Conservation (phyloP, 495 filamentous ascomycete genomes). For the Penicillium atrosanguineum region DNA sequence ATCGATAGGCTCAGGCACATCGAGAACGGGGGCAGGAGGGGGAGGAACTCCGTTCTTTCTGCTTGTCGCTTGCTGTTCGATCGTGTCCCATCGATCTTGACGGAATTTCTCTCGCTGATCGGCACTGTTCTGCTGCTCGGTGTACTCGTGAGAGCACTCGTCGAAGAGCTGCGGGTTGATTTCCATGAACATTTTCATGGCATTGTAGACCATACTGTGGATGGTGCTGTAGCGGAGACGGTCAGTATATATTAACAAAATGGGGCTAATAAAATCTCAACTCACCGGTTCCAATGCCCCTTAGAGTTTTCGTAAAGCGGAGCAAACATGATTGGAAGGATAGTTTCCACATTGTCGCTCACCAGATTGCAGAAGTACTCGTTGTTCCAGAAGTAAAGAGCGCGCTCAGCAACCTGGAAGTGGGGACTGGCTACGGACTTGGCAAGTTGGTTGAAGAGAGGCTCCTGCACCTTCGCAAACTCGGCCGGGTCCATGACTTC, state of each 20-base stretch:
- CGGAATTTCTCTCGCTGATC: conserved; percentile 72
- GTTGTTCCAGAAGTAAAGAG: conserved; percentile 99
- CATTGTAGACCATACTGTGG: conserved; percentile 99
- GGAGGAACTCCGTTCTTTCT: conserved; percentile 52
- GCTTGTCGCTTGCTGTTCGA: conserved; percentile 74
- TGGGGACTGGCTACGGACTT: conserved; percentile 98
- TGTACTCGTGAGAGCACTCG: conserved; percentile 96
- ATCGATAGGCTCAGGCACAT: conserved; percentile 56
- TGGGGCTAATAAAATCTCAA: neutral
- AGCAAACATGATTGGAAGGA: conserved; percentile 98
- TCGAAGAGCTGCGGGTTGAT: conserved; percentile 99
- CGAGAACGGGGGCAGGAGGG: conserved; percentile 39
- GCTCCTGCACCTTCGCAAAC: conserved; percentile 98
- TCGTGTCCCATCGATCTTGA: conserved; percentile 80
- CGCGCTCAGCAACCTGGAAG: conserved; percentile 97
- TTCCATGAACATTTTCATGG: conserved; percentile 99
- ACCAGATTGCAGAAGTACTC: conserved; percentile 99
- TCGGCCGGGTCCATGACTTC: conserved; percentile 99
- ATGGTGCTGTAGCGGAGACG: conserved; percentile 68
- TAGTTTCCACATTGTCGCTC: conserved; percentile 97
- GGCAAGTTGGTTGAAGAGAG: conserved; percentile 92
- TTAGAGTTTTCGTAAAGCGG: conserved; percentile 99
- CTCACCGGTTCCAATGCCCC: conserved; percentile 97
- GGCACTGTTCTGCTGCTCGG: conserved; percentile 90
- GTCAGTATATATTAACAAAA: neutral